Evolutionary conservation across 2,329 filamentous ascomycete genomes (phyloP), one percentile per base, ranked within the genome.

Genomic region (Fusarium nematophilum): DNA sequence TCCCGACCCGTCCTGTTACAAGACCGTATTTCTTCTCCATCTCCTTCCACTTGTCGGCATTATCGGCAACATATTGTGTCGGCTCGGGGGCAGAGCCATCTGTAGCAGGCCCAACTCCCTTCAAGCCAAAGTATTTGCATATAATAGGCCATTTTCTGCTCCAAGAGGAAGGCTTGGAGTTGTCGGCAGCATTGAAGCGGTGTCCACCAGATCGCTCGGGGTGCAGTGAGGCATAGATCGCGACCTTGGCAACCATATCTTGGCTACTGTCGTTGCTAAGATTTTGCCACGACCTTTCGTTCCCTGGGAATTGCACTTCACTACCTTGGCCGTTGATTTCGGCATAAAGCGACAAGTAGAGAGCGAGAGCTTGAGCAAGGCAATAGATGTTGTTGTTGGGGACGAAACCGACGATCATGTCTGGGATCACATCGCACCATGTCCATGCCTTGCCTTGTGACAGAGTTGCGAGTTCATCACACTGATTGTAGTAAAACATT

Each of bases 401-500:
- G 9, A 79, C 77, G 57, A 78, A 78, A 5, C 78, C 78, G 51
- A 72, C 64, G 54, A 81, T 79, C 27, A 75, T 66, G 54, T 81
- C 78, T 0, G 79, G 78, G 6, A 76, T 75, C 13, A 80, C 71
- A 52, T 80, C 77, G 57, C 73, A 76, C 73, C 76, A 81, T 10
- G 70, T 74, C 78, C 78, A 81, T 0, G 54, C 18, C 65, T 80
- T 79, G 2, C 73, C 75, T 45, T 71, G 61, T 9, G 71, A 66
- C 37, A 75, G 63, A 27, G 69, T 53, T 21, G 69, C 67, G 15
- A 81, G 65, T 44, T 76, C 65, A 57, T 80, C 79, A 15, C 74
- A 72, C 65, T 81, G 77, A n/a, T 64, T 70, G 61, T 81, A 81
- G 67, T 81, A 81, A 68, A 81, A 81, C 56, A 81, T 76, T 53